Evolutionary conservation across 1,284 basidiomycete genomes (phyloP).

Genomic region (Flammula alnicola): DNA sequence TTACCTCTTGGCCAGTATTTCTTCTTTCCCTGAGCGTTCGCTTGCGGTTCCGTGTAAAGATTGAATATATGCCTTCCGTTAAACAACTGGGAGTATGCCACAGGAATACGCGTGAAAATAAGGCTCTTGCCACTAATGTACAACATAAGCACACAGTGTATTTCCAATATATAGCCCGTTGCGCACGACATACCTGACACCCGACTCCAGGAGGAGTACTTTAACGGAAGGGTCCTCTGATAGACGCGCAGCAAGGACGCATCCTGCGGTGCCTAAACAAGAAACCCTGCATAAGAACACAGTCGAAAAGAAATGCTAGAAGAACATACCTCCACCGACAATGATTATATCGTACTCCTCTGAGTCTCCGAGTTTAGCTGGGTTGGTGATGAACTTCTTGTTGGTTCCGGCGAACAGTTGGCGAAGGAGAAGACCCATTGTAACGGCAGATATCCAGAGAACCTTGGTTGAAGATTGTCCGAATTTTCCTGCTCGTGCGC

Average conservation of each 20-base stretch:
- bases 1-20: conserved; percentile 69
- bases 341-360: conserved; percentile 64
- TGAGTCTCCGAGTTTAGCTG: conserved; percentile 17
- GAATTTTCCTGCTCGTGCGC: conserved; percentile 11
- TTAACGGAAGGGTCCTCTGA: conserved; percentile 59
- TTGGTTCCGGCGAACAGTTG: conserved; percentile 22
- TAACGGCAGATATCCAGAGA: conserved; percentile 20
- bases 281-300: too few species aligned
- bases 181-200: conserved; percentile 54
- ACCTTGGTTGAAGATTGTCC: conserved; percentile 15
- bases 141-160: background rate
- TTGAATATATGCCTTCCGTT: conserved; percentile 51
- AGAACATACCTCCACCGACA: conserved; percentile 57
- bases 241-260: conserved; percentile 67
- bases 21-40: conserved; percentile 46
- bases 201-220: conserved; percentile 69
- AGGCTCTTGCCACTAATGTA: conserved; percentile 43
- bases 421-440: conserved; percentile 25
- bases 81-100: conserved; percentile 47
- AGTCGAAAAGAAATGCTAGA: background rate
- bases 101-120: conserved; percentile 44
- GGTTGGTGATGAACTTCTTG: conserved; percentile 23
- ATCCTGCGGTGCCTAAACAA: conserved; percentile 66
- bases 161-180: background rate
- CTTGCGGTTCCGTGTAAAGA: conserved; percentile 63